phyloP scores from a whole-genome alignment of 768 basidiomycete genomes.

The Suillus weaverae region DNA sequence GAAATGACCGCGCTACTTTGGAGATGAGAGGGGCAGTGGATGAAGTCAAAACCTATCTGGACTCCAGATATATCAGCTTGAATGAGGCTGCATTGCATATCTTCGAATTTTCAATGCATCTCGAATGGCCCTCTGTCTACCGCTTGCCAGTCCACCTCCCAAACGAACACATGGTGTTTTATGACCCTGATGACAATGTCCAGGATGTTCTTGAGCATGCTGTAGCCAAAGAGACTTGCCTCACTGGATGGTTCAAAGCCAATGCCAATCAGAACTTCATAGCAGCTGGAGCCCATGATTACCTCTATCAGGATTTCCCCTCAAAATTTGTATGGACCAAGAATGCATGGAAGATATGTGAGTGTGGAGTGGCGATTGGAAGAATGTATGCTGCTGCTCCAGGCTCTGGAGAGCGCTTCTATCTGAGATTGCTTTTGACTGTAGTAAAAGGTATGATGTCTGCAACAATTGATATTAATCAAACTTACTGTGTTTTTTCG shows the following conservation, averaged over 20 bases:
- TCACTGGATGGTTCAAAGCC: slow-evolving; percentile 35
- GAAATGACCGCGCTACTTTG: slow-evolving; percentile 40
- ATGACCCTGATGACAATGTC: slow-evolving; percentile 29
- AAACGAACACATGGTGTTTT: slow-evolving; percentile 37
- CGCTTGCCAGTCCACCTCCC: slow-evolving; percentile 44
- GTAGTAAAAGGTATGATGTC: slow-evolving; percentile 29
- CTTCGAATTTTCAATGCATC: slow-evolving; percentile 32
- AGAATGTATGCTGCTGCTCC: slow-evolving; percentile 34
- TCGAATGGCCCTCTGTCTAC: slow-evolving; percentile 36
- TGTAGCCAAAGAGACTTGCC: slow-evolving; percentile 19
- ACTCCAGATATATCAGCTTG: slow-evolving; percentile 39
- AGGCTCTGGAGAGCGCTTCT: slow-evolving; percentile 38
- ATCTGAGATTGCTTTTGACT: slow-evolving; percentile 40
- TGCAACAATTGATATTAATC: too few relatives aligned
- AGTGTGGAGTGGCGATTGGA: slow-evolving; percentile 27
- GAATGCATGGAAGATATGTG: slow-evolving; percentile 20
- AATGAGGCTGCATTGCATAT: slow-evolving; percentile 31
- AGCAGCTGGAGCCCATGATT: slow-evolving; percentile 11
- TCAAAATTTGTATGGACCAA: slow-evolving; percentile 1
- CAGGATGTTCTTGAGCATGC: slow-evolving; percentile 26
- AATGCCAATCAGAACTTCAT: slow-evolving; percentile 20
- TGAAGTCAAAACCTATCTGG: slow-evolving; percentile 37
- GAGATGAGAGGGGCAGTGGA: slow-evolving; percentile 26
- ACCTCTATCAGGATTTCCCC: slow-evolving; percentile 31
- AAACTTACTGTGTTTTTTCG: too few relatives aligned